These are phyloP conservation scores for Phytophthora multivora DNA, from an alignment of 352 stramenopile genomes.

Conservation along the genomic window DNA sequence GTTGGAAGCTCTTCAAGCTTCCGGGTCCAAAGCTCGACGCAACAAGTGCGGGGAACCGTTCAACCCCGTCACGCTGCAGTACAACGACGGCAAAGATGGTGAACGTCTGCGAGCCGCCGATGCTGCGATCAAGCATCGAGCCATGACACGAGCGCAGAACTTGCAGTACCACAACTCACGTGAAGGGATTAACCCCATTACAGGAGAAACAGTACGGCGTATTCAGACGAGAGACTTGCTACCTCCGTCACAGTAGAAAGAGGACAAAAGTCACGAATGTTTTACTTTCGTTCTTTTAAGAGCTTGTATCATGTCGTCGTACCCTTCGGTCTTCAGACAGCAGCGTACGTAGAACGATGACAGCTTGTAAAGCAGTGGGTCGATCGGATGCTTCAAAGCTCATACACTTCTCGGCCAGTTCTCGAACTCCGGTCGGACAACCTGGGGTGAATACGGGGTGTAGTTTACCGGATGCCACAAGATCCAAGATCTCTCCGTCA, in stretches of 20 bases:
- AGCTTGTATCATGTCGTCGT: too few species aligned
- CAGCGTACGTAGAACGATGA: conserved; percentile 45
- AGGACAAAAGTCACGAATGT: too few species aligned
- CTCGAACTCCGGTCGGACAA: conserved; percentile 43
- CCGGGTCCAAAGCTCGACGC: conserved; percentile 80
- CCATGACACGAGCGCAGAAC: conserved; percentile 77
- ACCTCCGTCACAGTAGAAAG: conserved; percentile 35
- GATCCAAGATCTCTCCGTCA: conserved; percentile 35
- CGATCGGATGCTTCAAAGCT: conserved; percentile 38
- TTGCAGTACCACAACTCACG: conserved; percentile 84
- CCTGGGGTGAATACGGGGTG: conserved; percentile 27
- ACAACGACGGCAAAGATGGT: conserved; percentile 87
- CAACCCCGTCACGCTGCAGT: conserved; percentile 89
- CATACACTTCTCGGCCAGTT: conserved; percentile 46
- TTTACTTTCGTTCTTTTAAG: too few species aligned
- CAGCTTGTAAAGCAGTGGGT: conserved; percentile 48
- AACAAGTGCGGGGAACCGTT: conserved; percentile 89
- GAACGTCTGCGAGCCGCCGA: conserved; percentile 69
- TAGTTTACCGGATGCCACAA: conserved; percentile 27
- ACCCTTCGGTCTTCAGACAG: conserved; percentile 16
- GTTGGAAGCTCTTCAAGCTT: conserved; percentile 57
- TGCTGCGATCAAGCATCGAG: conserved; percentile 74
- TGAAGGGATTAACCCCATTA: conserved; percentile 88
- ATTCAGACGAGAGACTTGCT: conserved; percentile 59
- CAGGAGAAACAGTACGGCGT: conserved; percentile 58